Evolutionary conservation across 371 early-diverging fungal species (phyloP).

Genomic region (Funneliformis caledonium): DNA sequence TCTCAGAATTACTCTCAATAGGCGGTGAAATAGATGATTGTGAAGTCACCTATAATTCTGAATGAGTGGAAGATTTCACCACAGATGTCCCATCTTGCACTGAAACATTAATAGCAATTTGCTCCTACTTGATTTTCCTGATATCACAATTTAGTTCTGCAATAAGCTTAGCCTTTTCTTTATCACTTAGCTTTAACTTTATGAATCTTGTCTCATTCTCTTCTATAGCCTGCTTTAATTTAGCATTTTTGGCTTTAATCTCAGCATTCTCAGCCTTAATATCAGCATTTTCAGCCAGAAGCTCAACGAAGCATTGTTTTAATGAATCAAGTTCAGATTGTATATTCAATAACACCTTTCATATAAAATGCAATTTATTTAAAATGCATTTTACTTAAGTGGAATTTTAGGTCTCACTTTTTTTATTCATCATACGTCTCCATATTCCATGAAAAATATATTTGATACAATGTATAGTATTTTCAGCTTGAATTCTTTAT

Average conservation of each 20-base stretch:
- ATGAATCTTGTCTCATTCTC: conserved; percentile 33
- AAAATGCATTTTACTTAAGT: no score
- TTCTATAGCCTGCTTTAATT: conserved; percentile 25
- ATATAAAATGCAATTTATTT: no score
- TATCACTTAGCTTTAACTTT: conserved; percentile 16
- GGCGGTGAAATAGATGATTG: no score
- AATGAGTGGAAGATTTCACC: neutral
- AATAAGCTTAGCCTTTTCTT: conserved; percentile 3
- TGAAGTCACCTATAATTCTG: neutral
- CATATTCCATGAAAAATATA: no score
- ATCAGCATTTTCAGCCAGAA: neutral
- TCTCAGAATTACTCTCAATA: no score
- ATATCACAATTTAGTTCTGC: conserved; percentile 30
- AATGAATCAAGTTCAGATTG: conserved; percentile 17
- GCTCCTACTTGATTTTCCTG: neutral
- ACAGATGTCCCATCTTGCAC: neutral
- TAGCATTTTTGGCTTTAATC: conserved; percentile 26
- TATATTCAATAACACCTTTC: neutral
- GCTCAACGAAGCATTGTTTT: neutral
- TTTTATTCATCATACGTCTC: no score
- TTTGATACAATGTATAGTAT: no score
- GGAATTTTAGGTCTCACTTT: no score
- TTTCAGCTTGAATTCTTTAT: no score
- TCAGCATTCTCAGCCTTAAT: conserved; percentile 17
- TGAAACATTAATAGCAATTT: neutral